Percentiles rank a stretch among this genome's conserved stretches.
phyloP scores from a whole-genome alignment of 306 rosid species.

The Neltuma alba region DNA sequence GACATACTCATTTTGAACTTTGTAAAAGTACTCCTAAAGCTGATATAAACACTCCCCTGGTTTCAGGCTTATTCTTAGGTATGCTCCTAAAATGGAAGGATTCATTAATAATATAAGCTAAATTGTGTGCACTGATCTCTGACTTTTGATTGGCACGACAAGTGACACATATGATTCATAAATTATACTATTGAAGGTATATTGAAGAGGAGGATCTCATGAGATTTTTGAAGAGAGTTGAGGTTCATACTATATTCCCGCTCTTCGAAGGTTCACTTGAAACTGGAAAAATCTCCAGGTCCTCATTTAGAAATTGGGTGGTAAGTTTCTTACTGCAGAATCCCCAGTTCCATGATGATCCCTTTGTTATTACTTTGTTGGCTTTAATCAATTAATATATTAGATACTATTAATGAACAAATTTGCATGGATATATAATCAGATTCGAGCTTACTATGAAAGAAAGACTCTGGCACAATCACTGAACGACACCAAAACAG shows the following conservation, averaged over 20 bases:
- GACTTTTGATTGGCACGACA: not conserved
- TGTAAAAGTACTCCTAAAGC: no score
- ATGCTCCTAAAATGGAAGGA: no score
- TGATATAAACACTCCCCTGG: no score
- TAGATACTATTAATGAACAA: no score
- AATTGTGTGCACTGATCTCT: no score
- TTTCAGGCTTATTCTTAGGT: no score
- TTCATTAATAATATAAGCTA: no score
- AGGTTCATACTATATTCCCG: constrained; percentile 60
- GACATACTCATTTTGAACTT: no score
- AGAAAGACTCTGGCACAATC: constrained; percentile 58
- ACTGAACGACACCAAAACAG: constrained; percentile 59
- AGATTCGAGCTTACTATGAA: constrained; percentile 65
- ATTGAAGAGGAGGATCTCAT: constrained; percentile 61
- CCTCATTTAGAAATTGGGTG: constrained; percentile 64
- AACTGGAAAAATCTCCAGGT: constrained; percentile 52
- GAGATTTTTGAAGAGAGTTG: constrained; percentile 57
- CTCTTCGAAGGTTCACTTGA: constrained; percentile 61
- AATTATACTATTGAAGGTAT: constrained; percentile 43
- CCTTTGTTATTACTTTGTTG: no score
- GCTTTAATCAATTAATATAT: no score
- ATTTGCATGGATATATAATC: not conserved
- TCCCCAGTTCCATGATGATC: not conserved
- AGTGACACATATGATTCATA: not conserved
- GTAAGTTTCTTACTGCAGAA: constrained; percentile 35